These are phyloP conservation scores for Capronia epimyces DNA, from an alignment of 2,329 filamentous ascomycete genomes.

Conservation along the genomic window DNA sequence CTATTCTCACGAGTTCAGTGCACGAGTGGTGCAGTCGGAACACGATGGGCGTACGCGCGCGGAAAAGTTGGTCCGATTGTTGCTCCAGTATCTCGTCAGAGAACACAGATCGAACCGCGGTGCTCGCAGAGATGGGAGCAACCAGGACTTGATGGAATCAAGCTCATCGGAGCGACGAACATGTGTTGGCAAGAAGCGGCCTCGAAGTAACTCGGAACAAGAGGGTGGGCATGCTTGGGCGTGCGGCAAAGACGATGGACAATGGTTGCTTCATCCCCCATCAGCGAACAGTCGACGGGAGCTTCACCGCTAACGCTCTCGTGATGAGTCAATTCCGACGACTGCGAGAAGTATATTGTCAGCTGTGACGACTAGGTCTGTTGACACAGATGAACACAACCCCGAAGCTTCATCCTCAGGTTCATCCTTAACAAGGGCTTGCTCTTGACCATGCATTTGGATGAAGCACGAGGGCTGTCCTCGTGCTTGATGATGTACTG, in stretches of 20 bases:
- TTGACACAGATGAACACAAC: too few relatives aligned
- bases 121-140: background rate
- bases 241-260: background rate
- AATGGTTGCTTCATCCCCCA: background rate
- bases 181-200: background rate
- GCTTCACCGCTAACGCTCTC: background rate
- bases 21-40: conserved; percentile 16
- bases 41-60: conserved; percentile 16
- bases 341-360: background rate
- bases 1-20: conserved; percentile 16
- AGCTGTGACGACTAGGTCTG: too few relatives aligned
- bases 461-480: too few relatives aligned
- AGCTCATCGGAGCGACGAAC: background rate
- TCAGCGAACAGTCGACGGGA: background rate
- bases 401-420: too few relatives aligned
- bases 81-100: conserved; percentile 6
- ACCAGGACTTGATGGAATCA: background rate
- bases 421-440: too few relatives aligned
- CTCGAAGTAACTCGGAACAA: background rate
- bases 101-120: background rate
- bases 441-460: too few relatives aligned
- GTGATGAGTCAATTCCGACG: background rate
- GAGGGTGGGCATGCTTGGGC: too few relatives aligned
- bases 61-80: conserved; percentile 5
- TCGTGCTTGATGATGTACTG: too few relatives aligned